Conservation (phyloP, 163 green algal species). For the Chloromonas sp. region DNA sequence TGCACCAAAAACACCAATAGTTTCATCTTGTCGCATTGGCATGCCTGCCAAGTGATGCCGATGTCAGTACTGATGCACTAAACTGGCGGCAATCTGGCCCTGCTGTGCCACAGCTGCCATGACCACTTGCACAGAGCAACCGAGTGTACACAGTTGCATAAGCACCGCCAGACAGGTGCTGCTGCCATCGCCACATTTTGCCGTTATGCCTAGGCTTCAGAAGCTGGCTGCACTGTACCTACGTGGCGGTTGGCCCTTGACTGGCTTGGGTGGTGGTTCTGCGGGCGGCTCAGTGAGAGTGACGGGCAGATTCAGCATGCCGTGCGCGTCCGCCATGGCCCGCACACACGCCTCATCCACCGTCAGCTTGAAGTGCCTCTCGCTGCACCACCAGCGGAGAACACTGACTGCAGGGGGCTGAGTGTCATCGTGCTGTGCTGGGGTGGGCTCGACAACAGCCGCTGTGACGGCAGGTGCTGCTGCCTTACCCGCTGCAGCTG, state of each 20-base stretch:
- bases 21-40: too few relatives aligned
- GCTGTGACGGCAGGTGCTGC: neutral
- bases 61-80: neutral
- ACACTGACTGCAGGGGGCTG: neutral
- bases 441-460: neutral
- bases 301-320: constrained; percentile 17
- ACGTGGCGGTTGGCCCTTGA: constrained; percentile 11
- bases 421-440: too few relatives aligned
- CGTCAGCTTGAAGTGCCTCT: constrained; percentile 29
- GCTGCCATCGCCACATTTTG: too few relatives aligned
- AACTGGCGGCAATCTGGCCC: too few relatives aligned
- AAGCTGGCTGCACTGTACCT: neutral
- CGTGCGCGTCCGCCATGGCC: constrained; percentile 17
- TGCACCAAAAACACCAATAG: neutral
- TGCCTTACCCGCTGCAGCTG: neutral
- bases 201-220: too few relatives aligned
- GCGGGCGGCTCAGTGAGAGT: constrained; percentile 12
- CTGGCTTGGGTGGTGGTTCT: constrained; percentile 7
- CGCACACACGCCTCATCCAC: constrained; percentile 29
- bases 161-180: too few relatives aligned
- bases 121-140: too few relatives aligned
- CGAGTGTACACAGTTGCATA: too few relatives aligned
- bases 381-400: constrained; percentile 3
- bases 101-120: too few relatives aligned
- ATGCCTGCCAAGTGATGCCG: too few relatives aligned